Conservation (phyloP, 2,329 filamentous ascomycete species). For the Aaosphaeria arxii region DNA sequence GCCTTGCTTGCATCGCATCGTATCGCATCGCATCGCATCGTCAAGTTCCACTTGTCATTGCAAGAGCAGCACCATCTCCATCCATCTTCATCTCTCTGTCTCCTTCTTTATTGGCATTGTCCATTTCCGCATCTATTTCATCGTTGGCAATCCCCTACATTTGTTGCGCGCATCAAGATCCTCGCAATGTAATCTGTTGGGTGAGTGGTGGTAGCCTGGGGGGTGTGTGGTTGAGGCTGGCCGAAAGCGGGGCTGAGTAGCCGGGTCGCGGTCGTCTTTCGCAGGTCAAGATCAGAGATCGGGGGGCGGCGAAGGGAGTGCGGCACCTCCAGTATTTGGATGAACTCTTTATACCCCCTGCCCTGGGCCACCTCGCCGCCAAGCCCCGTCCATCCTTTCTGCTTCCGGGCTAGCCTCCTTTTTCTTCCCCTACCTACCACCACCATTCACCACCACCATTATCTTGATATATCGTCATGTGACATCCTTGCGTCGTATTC, state of each 20-base stretch:
- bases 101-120: not conserved
- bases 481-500: not conserved
- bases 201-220: constrained; percentile 20
- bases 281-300: not conserved
- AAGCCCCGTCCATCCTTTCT: constrained; percentile 31
- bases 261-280: constrained; percentile 10
- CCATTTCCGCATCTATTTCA: not conserved
- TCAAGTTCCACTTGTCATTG: constrained; percentile 1
- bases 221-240: constrained; percentile 28
- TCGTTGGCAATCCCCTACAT: too few species aligned
- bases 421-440: constrained; percentile 33
- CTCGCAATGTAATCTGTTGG: not conserved
- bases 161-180: not conserved
- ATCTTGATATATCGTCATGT: constrained; percentile 28
- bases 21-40: constrained; percentile 3
- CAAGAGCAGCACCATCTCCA: too few species aligned
- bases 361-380: constrained; percentile 34
- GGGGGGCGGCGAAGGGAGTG: constrained; percentile 30
- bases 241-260: constrained; percentile 44
- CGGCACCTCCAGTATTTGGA: constrained; percentile 45
- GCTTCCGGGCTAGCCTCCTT: constrained; percentile 26
- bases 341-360: constrained; percentile 46
- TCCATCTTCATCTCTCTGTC: constrained; percentile 5
- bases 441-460: constrained; percentile 30
- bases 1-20: constrained; percentile 2